These are phyloP conservation scores for Boletus bicolor DNA, from an alignment of 768 basidiomycete species.

Conservation along the genomic window DNA sequence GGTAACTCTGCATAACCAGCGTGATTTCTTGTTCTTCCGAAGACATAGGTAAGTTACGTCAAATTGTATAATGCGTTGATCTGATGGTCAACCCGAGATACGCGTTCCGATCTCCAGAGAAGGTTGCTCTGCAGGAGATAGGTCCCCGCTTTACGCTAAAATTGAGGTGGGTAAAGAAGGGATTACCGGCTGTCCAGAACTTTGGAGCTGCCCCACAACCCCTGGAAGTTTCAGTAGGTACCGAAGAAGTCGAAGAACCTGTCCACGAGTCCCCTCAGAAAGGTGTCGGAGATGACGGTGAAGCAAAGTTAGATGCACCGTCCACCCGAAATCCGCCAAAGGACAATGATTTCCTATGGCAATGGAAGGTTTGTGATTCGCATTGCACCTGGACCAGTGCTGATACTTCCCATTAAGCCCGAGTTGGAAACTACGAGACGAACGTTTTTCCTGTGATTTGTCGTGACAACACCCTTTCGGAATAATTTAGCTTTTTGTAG, in stretches of 20 bases:
- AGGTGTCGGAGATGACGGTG: slow-evolving; percentile 15
- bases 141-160: slow-evolving; percentile 97
- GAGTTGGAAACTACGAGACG: slow-evolving; percentile 86
- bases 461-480: not conserved
- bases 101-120: slow-evolving; percentile 88
- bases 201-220: slow-evolving; percentile 61
- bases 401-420: slow-evolving; percentile 49
- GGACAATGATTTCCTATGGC: slow-evolving; percentile 81
- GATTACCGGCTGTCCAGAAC: slow-evolving; percentile 75
- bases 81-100: slow-evolving; percentile 50
- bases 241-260: slow-evolving; percentile 28
- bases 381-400: not conserved
- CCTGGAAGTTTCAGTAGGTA: slow-evolving; percentile 49
- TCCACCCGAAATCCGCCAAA: slow-evolving; percentile 47
- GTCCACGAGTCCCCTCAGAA: slow-evolving; percentile 15
- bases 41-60: slow-evolving; percentile 71
- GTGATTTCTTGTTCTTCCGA: slow-evolving; percentile 97
- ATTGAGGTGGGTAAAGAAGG: slow-evolving; percentile 83
- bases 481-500: not conserved
- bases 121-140: slow-evolving; percentile 93
- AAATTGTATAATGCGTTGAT: not conserved
- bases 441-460: slow-evolving; percentile 79
- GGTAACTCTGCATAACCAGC: slow-evolving; percentile 94
- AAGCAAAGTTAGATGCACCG: slow-evolving; percentile 9
- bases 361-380: slow-evolving; percentile 71